A percentile compares a stretch with the other conserved stretches of the same genome.
These are phyloP conservation scores for Paxillus rubicundulus DNA, from an alignment of 768 basidiomycete genomes.

Conservation along the genomic window DNA sequence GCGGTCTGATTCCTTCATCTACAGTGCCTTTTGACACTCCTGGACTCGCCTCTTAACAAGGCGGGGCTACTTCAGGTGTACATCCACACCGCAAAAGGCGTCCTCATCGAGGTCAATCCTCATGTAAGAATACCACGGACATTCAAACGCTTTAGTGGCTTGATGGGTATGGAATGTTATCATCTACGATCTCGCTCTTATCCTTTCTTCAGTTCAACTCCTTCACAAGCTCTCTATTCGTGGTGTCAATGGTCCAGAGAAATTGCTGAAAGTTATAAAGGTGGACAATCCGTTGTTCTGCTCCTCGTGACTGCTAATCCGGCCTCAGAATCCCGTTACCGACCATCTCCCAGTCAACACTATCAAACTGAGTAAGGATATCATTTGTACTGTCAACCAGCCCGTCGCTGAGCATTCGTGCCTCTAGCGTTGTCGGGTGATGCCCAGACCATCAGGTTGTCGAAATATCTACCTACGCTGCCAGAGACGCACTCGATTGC, in stretches of 20 bases:
- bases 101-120: slow-evolving; percentile 97
- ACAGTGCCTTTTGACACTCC: slow-evolving; percentile 92
- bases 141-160: slow-evolving; percentile 96
- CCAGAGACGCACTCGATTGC: slow-evolving; percentile 88
- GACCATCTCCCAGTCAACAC: slow-evolving; percentile 96
- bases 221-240: slow-evolving; percentile 94
- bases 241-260: slow-evolving; percentile 95
- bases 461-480: slow-evolving; percentile 78
- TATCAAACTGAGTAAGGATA: slow-evolving; percentile 83
- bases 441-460: slow-evolving; percentile 75
- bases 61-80: slow-evolving; percentile 95
- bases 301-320: slow-evolving; percentile 3
- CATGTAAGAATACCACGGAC: slow-evolving; percentile 96
- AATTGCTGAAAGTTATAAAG: slow-evolving; percentile 95
- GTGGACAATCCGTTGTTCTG: slow-evolving; percentile 37
- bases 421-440: slow-evolving; percentile 85
- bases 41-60: slow-evolving; percentile 98
- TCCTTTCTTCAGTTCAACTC: slow-evolving; percentile 71
- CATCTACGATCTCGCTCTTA: not conserved
- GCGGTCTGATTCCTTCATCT: slow-evolving; percentile 1
- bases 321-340: slow-evolving; percentile 78
- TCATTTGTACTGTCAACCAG: not conserved
- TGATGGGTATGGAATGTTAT: slow-evolving; percentile 76
- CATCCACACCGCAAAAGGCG: slow-evolving; percentile 95
- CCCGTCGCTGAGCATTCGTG: slow-evolving; percentile 5